These are phyloP conservation scores for Polyporus tsugae DNA, from an alignment of 1,284 basidiomycete genomes.

Conservation along the genomic window DNA sequence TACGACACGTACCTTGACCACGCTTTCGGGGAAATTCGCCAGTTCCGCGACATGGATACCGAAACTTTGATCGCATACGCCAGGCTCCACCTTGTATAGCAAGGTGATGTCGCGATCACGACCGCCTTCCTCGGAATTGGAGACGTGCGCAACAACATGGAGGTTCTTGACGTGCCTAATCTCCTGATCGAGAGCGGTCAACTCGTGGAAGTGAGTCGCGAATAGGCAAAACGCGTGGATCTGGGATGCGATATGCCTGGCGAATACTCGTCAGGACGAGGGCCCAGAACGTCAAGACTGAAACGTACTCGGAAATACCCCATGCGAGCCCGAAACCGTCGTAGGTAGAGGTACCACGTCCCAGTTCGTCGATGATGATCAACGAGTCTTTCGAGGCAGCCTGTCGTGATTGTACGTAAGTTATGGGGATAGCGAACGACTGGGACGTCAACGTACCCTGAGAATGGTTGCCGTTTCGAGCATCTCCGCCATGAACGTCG, in stretches of 20 bases:
- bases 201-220: constrained; percentile 98
- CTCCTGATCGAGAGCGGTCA: constrained; percentile 91
- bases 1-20: constrained; percentile 73
- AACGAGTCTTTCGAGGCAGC: constrained; percentile 93
- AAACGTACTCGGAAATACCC: constrained; percentile 93
- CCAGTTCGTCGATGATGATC: constrained; percentile 98
- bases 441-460: constrained; percentile 58
- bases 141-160: constrained; percentile 95
- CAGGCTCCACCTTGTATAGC: constrained; percentile 95
- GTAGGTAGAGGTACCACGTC: constrained; percentile 97
- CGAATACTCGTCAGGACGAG: background rate
- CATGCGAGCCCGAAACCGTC: constrained; percentile 99
- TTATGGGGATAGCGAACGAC: background rate
- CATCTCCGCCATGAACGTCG: constrained; percentile 99
- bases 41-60: constrained; percentile 98
- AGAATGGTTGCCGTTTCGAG: constrained; percentile 96
- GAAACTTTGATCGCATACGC: constrained; percentile 95
- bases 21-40: constrained; percentile 95
- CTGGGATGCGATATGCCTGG: constrained; percentile 89
- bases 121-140: constrained; percentile 59
- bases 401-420: constrained; percentile 47
- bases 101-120: constrained; percentile 91
- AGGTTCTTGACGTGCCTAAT: constrained; percentile 91
- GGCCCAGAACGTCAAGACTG: background rate
- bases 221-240: constrained; percentile 96